A percentile compares a stretch with the other conserved stretches of the same genome.
Conservation (phyloP, 805 yeast genomes). For the Schwanniomyces sp. region DNA sequence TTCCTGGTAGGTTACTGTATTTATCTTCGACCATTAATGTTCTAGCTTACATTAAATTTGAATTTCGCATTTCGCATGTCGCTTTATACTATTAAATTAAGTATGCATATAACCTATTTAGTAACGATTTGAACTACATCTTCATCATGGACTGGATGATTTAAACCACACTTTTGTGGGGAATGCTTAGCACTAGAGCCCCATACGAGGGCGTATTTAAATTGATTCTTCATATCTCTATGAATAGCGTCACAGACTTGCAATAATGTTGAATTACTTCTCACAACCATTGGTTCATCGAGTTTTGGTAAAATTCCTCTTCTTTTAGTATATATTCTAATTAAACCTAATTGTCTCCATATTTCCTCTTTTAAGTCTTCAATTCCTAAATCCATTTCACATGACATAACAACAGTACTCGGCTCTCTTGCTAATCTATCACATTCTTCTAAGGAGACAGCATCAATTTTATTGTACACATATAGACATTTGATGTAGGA, state of each 20-base stretch:
- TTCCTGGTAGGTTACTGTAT: slow-evolving; percentile 14
- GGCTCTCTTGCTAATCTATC: slow-evolving; percentile 92
- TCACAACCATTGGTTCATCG: slow-evolving; percentile 86
- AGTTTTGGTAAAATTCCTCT: slow-evolving; percentile 83
- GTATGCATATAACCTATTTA: slow-evolving; percentile 44
- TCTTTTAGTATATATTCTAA: slow-evolving; percentile 84
- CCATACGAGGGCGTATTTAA: slow-evolving; percentile 95
- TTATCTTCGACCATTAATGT: slow-evolving; percentile 8
- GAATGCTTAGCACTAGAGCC: slow-evolving; percentile 93
- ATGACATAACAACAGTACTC: slow-evolving; percentile 90
- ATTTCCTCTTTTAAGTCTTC: slow-evolving; percentile 88
- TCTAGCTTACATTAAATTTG: neutral
- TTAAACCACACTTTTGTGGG: slow-evolving; percentile 94
- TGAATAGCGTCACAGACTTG: slow-evolving; percentile 91
- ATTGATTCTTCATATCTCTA: slow-evolving; percentile 86
- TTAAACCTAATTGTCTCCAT: slow-evolving; percentile 81
- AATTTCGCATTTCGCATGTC: neutral
- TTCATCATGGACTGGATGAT: slow-evolving; percentile 82
- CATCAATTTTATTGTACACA: slow-evolving; percentile 93
- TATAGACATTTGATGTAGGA: slow-evolving; percentile 89
- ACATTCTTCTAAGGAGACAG: slow-evolving; percentile 91
- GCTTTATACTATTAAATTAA: neutral
- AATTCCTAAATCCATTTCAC: slow-evolving; percentile 83
- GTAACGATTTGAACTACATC: slow-evolving; percentile 92
- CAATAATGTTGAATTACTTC: slow-evolving; percentile 74